These are phyloP conservation scores for Termitomyces sp. DNA, from an alignment of 1,284 basidiomycete genomes.

Conservation along the genomic window DNA sequence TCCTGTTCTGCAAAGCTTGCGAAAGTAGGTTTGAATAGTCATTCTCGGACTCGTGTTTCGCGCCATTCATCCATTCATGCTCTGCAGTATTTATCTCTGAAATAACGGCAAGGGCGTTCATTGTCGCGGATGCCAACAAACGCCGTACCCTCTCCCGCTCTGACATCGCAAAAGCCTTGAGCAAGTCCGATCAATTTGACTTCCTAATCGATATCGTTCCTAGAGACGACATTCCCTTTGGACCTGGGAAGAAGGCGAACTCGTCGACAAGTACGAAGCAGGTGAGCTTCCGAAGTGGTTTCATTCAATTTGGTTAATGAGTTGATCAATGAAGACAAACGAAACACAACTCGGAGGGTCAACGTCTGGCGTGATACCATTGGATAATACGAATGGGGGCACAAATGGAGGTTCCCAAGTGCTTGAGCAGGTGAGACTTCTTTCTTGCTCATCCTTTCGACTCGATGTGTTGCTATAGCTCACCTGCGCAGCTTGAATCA, in stretches of 20 bases:
- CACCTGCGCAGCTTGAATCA: constrained; percentile 16
- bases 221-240: constrained; percentile 57
- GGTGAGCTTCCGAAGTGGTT: constrained; percentile 10
- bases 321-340: constrained; percentile 6
- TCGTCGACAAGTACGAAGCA: constrained; percentile 17
- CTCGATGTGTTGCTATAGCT: neutral
- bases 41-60: neutral
- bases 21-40: constrained; percentile 65
- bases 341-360: constrained; percentile 8
- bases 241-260: constrained; percentile 19
- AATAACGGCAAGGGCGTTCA: constrained; percentile 89
- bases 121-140: constrained; percentile 90
- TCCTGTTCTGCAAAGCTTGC: constrained; percentile 93
- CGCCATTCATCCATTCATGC: neutral
- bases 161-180: constrained; percentile 87
- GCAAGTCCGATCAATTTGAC: constrained; percentile 89
- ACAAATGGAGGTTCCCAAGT: constrained; percentile 13
- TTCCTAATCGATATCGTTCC: constrained; percentile 92
- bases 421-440: constrained; percentile 17
- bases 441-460: neutral
- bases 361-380: constrained; percentile 3
- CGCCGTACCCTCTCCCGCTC: constrained; percentile 85
- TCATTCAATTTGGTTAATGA: neutral
- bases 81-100: constrained; percentile 89
- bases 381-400: constrained; percentile 9